Evolutionary conservation across 176 grass and related monocot genomes (phyloP).

Genomic region (Carex parvula): DNA sequence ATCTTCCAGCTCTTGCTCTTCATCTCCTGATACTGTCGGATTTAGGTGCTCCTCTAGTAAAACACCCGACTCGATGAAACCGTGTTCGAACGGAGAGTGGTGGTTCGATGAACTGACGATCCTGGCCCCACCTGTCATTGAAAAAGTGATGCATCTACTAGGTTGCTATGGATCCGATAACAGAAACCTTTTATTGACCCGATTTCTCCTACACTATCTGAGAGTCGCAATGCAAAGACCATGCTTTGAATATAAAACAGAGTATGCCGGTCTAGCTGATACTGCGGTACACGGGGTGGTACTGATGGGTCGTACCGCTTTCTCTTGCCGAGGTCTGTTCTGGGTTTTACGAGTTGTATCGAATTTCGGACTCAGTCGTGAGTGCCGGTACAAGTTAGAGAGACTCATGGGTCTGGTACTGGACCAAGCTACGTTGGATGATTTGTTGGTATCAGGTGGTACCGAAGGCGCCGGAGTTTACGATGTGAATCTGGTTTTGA

Average conservation of each 20-base stretch:
- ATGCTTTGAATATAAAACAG: not conserved
- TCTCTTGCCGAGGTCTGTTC: constrained; percentile 87
- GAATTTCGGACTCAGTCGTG: constrained; percentile 55
- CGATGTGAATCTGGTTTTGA: constrained; percentile 80
- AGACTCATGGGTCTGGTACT: constrained; percentile 66
- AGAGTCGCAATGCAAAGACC: constrained; percentile 35
- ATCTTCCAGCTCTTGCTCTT: constrained; percentile 53
- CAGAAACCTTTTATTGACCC: constrained; percentile 73
- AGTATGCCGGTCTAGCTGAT: constrained; percentile 58
- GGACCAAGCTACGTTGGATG: constrained; percentile 86
- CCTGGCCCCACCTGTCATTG: constrained; percentile 48
- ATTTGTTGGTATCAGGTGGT: constrained; percentile 69
- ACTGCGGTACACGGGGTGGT: constrained; percentile 85
- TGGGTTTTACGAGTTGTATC: constrained; percentile 62
- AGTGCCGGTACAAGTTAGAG: constrained; percentile 77
- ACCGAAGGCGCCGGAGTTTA: constrained; percentile 49
- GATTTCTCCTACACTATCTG: constrained; percentile 86
- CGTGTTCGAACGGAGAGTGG: constrained; percentile 61
- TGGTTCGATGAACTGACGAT: constrained; percentile 82
- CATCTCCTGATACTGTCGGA: constrained; percentile 53
- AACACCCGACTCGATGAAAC: constrained; percentile 58
- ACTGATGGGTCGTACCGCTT: constrained; percentile 47
- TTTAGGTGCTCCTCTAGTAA: constrained; percentile 52
- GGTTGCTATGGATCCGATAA: constrained; percentile 76
- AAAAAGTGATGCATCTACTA: constrained; percentile 62